Evolutionary conservation across 805 yeast genomes (phyloP).

Genomic region (Metschnikowia anglica): DNA sequence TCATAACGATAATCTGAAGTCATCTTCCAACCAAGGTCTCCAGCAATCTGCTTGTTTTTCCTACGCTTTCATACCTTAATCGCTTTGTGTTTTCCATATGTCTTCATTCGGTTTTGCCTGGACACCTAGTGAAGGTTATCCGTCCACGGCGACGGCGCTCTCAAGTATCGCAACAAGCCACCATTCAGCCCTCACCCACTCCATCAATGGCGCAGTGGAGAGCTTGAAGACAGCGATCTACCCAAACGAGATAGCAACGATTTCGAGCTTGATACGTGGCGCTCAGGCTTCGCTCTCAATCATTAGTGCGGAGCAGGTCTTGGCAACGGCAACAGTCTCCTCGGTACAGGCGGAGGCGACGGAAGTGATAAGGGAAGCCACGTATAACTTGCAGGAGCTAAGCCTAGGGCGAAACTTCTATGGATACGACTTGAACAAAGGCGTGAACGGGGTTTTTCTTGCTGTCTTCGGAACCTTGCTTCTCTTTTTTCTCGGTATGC

Average conservation of each 20-base stretch:
- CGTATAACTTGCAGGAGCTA: slow-evolving; percentile 6
- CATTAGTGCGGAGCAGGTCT: slow-evolving; percentile 33
- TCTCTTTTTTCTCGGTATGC: slow-evolving; percentile 28
- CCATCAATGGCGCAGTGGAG: slow-evolving; percentile 10
- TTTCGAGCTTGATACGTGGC: slow-evolving; percentile 31
- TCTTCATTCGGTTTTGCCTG: neutral
- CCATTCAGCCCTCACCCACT: slow-evolving; percentile 21
- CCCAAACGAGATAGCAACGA: slow-evolving; percentile 18
- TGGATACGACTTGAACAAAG: slow-evolving; percentile 24
- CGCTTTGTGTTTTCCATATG: no score
- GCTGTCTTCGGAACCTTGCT: slow-evolving; percentile 28
- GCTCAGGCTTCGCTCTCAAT: slow-evolving; percentile 38
- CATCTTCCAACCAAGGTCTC: no score
- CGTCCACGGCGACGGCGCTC: slow-evolving; percentile 28
- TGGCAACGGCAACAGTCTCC: slow-evolving; percentile 39
- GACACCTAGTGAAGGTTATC: neutral
- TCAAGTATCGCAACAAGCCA: slow-evolving; percentile 26
- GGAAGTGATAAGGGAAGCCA: slow-evolving; percentile 23
- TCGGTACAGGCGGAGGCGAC: slow-evolving; percentile 30
- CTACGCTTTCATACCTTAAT: no score
- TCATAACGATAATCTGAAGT: neutral
- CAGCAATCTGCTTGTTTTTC: no score
- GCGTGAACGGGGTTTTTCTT: slow-evolving; percentile 35
- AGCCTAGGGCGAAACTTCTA: slow-evolving; percentile 29
- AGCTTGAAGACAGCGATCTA: slow-evolving; percentile 22